Conservation (phyloP, 139 green algal genomes). For the Ettlia oleoabundans region DNA sequence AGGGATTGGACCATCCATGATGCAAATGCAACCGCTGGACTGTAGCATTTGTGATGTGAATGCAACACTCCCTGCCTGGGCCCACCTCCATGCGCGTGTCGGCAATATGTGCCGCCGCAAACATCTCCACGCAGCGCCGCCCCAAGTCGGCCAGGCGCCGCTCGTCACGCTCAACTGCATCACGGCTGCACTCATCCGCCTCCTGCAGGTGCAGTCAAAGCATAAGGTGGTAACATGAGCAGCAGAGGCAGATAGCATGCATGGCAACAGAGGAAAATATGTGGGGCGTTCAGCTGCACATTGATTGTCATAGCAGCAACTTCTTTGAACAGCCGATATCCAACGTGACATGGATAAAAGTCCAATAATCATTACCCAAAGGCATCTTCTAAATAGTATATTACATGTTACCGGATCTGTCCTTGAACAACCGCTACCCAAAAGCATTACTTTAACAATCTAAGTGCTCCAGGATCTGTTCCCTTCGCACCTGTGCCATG, state of each 20-base stretch:
- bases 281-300: not conserved
- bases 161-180: slow-evolving; percentile 91
- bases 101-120: slow-evolving; percentile 82
- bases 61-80: no score
- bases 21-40: not conserved
- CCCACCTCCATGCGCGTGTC: slow-evolving; percentile 80
- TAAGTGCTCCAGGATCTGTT: no score
- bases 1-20: not conserved
- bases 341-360: not conserved
- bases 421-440: no score
- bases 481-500: slow-evolving; percentile 20
- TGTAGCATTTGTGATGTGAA: not conserved
- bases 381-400: no score
- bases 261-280: not conserved
- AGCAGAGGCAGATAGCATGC: no score
- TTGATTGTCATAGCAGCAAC: slow-evolving; percentile 25
- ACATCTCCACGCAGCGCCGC: slow-evolving; percentile 91
- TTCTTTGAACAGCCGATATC: not conserved
- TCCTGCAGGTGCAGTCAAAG: slow-evolving; percentile 45
- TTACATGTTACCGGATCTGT: no score
- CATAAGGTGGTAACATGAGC: no score
- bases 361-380: no score
- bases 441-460: no score
- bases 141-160: slow-evolving; percentile 91
- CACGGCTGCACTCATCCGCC: slow-evolving; percentile 60